Evolutionary conservation across 441 rosid genomes (phyloP).

Genomic region (Brassica balearica): DNA sequence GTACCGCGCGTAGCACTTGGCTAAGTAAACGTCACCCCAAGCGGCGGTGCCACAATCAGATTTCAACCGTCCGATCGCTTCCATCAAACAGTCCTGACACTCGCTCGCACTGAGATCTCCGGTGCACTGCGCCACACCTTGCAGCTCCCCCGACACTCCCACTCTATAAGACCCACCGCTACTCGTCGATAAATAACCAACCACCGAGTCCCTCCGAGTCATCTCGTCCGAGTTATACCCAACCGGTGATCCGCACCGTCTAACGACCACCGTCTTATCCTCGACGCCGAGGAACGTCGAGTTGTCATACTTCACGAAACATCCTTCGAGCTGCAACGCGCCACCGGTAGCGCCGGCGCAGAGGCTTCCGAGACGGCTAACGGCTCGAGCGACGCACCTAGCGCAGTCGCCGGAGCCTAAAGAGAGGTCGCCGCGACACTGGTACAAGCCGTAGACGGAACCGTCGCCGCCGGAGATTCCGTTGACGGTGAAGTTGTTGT

Average conservation of each 20-base stretch:
- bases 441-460: constrained; percentile 59
- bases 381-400: constrained; percentile 60
- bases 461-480: constrained; percentile 42
- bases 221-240: constrained; percentile 50
- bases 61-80: constrained; percentile 59
- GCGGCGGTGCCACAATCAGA: constrained; percentile 53
- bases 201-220: constrained; percentile 53
- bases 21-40: constrained; percentile 73
- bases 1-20: constrained; percentile 74
- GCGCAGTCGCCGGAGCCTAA: constrained; percentile 49
- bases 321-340: constrained; percentile 77
- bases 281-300: constrained; percentile 67
- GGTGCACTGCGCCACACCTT: constrained; percentile 64
- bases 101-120: constrained; percentile 64
- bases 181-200: constrained; percentile 51
- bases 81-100: constrained; percentile 75
- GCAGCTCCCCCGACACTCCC: constrained; percentile 51
- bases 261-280: constrained; percentile 65
- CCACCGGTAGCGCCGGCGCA: constrained; percentile 72
- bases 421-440: constrained; percentile 74
- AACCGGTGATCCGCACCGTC: constrained; percentile 56
- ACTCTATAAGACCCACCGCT: constrained; percentile 55
- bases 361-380: constrained; percentile 57
- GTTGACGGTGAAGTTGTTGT: constrained; percentile 60
- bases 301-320: constrained; percentile 70